Evolutionary conservation across 345 rosid species (phyloP), one percentile per base, ranked within the genome.

Genomic region (Lumnitzera littorea): DNA sequence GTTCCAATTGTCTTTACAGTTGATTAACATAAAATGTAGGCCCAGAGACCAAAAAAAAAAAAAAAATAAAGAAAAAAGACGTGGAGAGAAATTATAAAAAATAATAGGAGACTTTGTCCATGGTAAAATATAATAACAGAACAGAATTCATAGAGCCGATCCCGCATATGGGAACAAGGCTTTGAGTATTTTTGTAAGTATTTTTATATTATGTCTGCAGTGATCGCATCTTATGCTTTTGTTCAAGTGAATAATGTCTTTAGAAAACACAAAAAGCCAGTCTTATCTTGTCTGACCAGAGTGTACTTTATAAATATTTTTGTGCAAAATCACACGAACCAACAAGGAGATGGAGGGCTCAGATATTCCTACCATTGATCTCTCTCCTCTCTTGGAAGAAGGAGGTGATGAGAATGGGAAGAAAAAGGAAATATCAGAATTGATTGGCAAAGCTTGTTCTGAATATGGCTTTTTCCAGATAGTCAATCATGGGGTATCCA

Each of bases 381-480:
- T 78, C 62, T 72, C 72, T 3, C 78, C 82, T 36, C 78, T 82
- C 70, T 58, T 80, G 12, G 12, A 24, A 24, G 74, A 70, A 67
- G 68, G 29, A 16, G 69, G 49, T 2, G 60, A 81, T 47, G 70
- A 76, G 3, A 71, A 61, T 13, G 69, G 68, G 56, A 73, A 64
- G 59, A 76, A 57, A 54, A 64, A 62, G 55, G 84, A 76, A 63
- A 46, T 48, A 5, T 36, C 43, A 49, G 78, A 78, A 56, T 29
- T 56, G 55, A 72, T 82, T 12, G 50, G 27, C 11, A 31, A 71
- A 57, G 82, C 85, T 8, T 79, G 85, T 58, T 61, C 74, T 2
- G 69, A 74, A 13, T 69, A 63, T 62, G 83, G 91, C 8, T 80
- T 80, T 72, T 78, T 84, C 76, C 83, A 84, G 50, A 63, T 81